phyloP scores from a whole-genome alignment of 2,329 filamentous ascomycete genomes.

The Talaromyces sp. region DNA sequence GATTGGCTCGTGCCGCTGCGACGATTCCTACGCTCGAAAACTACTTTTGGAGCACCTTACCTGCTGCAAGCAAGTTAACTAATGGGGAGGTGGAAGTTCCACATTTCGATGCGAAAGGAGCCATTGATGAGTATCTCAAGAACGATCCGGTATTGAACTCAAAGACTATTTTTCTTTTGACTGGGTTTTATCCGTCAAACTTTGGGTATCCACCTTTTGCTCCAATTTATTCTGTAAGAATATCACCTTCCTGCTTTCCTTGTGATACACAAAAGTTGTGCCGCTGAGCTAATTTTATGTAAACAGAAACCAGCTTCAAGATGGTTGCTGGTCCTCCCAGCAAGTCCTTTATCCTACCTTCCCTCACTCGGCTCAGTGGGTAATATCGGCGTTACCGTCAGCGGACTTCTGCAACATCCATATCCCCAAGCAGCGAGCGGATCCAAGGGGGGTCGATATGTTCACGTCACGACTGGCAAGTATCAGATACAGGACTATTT shows the following conservation, averaged over 20 bases:
- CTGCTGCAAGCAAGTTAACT: constrained; percentile 46
- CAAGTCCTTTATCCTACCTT: neutral
- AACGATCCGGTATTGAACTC: neutral
- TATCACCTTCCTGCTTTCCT: neutral
- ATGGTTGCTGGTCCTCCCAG: constrained; percentile 2
- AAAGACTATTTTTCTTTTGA: constrained; percentile 9
- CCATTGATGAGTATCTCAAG: constrained; percentile 13
- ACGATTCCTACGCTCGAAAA: constrained; percentile 36
- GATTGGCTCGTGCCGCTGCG: constrained; percentile 53
- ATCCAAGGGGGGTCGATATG: constrained; percentile 4
- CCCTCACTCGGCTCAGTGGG: constrained; percentile 1
- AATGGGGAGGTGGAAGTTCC: constrained; percentile 30
- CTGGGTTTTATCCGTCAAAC: constrained; percentile 11
- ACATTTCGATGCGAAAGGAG: constrained; percentile 11
- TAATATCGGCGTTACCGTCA: constrained; percentile 6
- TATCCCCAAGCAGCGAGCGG: neutral
- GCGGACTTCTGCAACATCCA: neutral
- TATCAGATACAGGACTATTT: constrained; percentile 11
- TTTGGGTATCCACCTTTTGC: constrained; percentile 8
- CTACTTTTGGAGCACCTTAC: constrained; percentile 50
- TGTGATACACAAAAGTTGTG: neutral
- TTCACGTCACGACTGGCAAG: constrained; percentile 10
- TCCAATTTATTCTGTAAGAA: constrained; percentile 7
- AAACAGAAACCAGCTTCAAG: constrained; percentile 6
- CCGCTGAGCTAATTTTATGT: neutral